Base-by-base conservation (phyloP, 2,329 filamentous ascomycete genomes). In the Lasiodiplodia citricola region DNA sequence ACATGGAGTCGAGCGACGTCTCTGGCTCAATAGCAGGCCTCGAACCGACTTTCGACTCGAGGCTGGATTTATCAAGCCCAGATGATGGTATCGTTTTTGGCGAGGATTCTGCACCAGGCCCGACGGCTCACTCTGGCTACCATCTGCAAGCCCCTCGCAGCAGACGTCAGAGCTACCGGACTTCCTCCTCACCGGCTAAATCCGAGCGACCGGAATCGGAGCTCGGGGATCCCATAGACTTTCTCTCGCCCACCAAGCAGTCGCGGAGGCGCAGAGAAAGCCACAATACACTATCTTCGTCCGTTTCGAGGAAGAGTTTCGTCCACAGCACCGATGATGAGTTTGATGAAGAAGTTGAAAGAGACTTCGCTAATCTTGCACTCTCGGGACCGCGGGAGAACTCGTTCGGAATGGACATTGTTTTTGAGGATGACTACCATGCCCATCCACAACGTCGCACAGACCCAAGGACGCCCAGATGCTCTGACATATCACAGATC, bases 331-430 rank as follows among this genome's bases (percentile, higher is more conserved):
- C 73, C 8, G 80, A 75, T 18, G 72, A 77, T 35, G 76, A 80
- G 4, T 77, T 81, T 23, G 81, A 85, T 35, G 81, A 83, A 18
- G 84, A 86, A 7, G 76, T 86, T 11, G 84, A 87, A 70, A 73
- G 78, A 47, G 60, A 68, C 21, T 64, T 64, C n/a, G 21, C 28
- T 31, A 38, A 54, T 25, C 16, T 64, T 18, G 37, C 66, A 11
- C 54, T 47, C 38, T 56, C 64, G 2, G 37, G 31, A 2, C 62
- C 60, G 14, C 44, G 67, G 35, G 44, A 51, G 23, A 44, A 68
- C 37, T 70, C 69, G 35, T 58, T 47, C 13, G 55, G 37, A 8
- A 57, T 69, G 57, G 52, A 55, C 35, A 62, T 62, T 4, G 56
- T 66, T 16, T 66, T 57, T 25, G 66, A 65, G 37, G 38, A 25